phyloP scores from a whole-genome alignment of 2,329 filamentous ascomycete species.

The Kalaharituber pfeilii region DNA sequence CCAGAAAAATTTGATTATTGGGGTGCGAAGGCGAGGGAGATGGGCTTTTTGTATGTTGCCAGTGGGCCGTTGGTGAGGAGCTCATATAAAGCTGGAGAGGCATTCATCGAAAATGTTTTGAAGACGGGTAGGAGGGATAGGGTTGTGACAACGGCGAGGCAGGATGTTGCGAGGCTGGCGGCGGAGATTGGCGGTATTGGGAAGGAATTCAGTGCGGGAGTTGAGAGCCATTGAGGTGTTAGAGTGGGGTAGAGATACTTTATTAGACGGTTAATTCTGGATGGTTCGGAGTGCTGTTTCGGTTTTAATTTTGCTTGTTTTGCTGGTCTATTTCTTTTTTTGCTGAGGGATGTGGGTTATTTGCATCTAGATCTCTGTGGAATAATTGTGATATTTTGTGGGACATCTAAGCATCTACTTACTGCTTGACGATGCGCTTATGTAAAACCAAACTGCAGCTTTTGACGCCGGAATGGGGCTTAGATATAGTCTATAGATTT shows the following conservation, averaged over 20 bases:
- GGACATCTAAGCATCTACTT: no score
- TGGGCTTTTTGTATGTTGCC: slow-evolving; percentile 95
- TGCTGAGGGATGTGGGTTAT: background rate
- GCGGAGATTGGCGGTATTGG: background rate
- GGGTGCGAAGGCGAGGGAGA: slow-evolving; percentile 72
- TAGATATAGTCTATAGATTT: no score
- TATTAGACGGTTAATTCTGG: background rate
- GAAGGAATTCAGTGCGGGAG: background rate
- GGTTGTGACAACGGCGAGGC: slow-evolving; percentile 25
- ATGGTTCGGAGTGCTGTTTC: background rate
- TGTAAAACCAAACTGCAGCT: no score
- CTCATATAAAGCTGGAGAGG: slow-evolving; percentile 94
- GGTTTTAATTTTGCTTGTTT: background rate
- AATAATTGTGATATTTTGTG: background rate
- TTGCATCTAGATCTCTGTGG: background rate
- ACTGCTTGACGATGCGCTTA: no score
- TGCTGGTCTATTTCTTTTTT: background rate
- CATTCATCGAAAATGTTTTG: slow-evolving; percentile 95
- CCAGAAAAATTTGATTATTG: slow-evolving; percentile 83
- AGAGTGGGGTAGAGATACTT: no score
- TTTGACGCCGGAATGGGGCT: no score
- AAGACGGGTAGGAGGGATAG: slow-evolving; percentile 44
- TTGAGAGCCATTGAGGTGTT: no score
- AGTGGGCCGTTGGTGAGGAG: slow-evolving; percentile 84
- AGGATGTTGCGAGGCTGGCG: background rate